These are phyloP conservation scores for Cystobasidium onofrii DNA, from an alignment of 768 basidiomycete genomes.

Conservation along the genomic window DNA sequence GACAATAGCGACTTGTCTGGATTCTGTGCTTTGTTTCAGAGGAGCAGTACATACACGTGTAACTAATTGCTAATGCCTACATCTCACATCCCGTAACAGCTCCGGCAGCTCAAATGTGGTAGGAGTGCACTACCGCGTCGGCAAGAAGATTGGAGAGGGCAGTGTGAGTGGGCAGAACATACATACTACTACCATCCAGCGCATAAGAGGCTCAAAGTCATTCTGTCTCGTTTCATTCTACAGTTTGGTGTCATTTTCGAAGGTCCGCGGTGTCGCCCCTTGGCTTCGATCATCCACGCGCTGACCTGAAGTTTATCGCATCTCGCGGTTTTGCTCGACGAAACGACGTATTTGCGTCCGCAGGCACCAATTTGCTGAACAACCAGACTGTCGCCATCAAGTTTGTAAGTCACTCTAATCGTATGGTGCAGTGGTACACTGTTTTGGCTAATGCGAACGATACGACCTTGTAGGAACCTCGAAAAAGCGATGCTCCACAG, in stretches of 20 bases:
- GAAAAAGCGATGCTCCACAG: slow-evolving; percentile 97
- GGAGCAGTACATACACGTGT: not conserved
- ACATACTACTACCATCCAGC: not conserved
- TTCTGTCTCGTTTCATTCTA: too few relatives aligned
- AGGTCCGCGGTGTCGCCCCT: slow-evolving; percentile 49
- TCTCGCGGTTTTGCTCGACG: not conserved
- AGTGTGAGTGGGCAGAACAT: slow-evolving; percentile 31
- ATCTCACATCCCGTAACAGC: not conserved
- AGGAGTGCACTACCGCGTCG: slow-evolving; percentile 89
- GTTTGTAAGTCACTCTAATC: slow-evolving; percentile 65
- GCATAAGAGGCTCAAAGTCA: too few relatives aligned
- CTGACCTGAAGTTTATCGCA: not conserved
- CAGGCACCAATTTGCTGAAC: slow-evolving; percentile 95
- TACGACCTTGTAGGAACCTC: slow-evolving; percentile 48
- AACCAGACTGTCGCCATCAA: slow-evolving; percentile 99
- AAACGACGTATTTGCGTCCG: too few relatives aligned
- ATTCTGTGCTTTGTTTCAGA: not conserved
- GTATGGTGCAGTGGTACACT: too few relatives aligned
- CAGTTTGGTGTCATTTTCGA: slow-evolving; percentile 92
- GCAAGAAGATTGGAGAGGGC: slow-evolving; percentile 98
- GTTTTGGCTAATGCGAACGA: too few relatives aligned
- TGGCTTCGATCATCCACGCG: not conserved
- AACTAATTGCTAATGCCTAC: not conserved
- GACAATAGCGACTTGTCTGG: not conserved
- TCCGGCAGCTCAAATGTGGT: slow-evolving; percentile 37